Evolutionary conservation across 495 filamentous ascomycete species (phyloP).

Genomic region (Podospora sp.): DNA sequence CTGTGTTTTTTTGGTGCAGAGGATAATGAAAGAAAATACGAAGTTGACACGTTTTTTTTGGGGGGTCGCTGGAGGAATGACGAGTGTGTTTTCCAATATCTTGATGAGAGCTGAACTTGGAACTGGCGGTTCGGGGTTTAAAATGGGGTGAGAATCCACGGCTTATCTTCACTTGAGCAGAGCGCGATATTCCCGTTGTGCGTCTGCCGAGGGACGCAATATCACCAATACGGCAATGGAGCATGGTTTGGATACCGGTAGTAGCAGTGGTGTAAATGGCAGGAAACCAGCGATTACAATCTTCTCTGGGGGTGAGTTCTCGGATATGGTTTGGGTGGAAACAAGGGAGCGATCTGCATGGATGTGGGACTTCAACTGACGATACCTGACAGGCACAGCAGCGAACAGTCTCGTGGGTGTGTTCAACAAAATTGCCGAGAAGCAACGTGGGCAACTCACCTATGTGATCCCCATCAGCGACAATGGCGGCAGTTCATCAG

Average conservation of each 20-base stretch:
- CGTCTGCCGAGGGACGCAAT: not conserved
- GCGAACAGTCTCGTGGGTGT: conserved; percentile 94
- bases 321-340: not conserved
- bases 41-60: conserved; percentile 29
- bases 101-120: not conserved
- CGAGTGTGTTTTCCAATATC: not conserved
- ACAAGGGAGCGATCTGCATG: not conserved
- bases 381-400: conserved; percentile 69
- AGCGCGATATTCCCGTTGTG: not conserved
- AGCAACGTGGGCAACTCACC: conserved; percentile 68
- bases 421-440: conserved; percentile 73
- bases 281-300: conserved; percentile 32
- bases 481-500: conserved; percentile 90
- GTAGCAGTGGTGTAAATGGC: conserved; percentile 1
- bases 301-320: conserved; percentile 32
- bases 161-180: not conserved
- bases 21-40: conserved; percentile 17
- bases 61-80: not conserved
- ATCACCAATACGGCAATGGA: not conserved
- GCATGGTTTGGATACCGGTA: not conserved
- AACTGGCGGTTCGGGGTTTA: not conserved
- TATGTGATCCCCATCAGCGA: conserved; percentile 94
- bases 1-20: conserved; percentile 12
- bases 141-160: not conserved
- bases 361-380: not conserved